These are phyloP conservation scores for Skeletonema tropicum DNA, from an alignment of 108 stramenopile species.

Conservation along the genomic window DNA sequence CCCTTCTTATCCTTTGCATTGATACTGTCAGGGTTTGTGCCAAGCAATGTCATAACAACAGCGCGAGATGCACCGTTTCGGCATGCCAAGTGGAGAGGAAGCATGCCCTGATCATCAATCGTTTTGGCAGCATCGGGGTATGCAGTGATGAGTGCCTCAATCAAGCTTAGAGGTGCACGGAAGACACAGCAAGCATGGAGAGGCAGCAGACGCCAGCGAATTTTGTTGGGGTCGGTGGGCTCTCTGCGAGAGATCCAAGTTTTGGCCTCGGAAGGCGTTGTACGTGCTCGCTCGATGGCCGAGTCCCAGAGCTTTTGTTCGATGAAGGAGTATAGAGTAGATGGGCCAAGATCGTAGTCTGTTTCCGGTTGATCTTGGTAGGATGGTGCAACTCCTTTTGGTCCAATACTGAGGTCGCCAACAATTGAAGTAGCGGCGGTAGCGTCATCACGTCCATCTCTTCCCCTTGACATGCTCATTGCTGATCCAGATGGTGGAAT, in stretches of 20 bases:
- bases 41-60: slow-evolving; percentile 74
- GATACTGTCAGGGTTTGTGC: slow-evolving; percentile 69
- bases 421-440: slow-evolving; percentile 13
- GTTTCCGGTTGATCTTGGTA: slow-evolving; percentile 67
- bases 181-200: slow-evolving; percentile 84
- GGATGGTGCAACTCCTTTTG: slow-evolving; percentile 19
- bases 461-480: neutral
- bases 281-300: slow-evolving; percentile 67
- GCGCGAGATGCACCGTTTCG: slow-evolving; percentile 88
- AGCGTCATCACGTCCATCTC: slow-evolving; percentile 31
- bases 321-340: slow-evolving; percentile 80
- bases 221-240: slow-evolving; percentile 52
- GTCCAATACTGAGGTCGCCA: neutral
- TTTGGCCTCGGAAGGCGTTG: slow-evolving; percentile 68
- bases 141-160: slow-evolving; percentile 73
- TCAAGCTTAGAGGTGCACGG: slow-evolving; percentile 73
- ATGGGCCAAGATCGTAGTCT: slow-evolving; percentile 81
- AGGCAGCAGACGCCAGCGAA: slow-evolving; percentile 79
- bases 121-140: slow-evolving; percentile 77
- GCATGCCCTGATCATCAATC: slow-evolving; percentile 92
- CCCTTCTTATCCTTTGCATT: slow-evolving; percentile 82
- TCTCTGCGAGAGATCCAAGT: slow-evolving; percentile 84
- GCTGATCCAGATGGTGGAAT: slow-evolving; percentile 5
- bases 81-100: slow-evolving; percentile 87
- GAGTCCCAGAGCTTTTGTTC: slow-evolving; percentile 86